Conservation (phyloP, 352 stramenopile genomes). For the Phytophthora litchii region DNA sequence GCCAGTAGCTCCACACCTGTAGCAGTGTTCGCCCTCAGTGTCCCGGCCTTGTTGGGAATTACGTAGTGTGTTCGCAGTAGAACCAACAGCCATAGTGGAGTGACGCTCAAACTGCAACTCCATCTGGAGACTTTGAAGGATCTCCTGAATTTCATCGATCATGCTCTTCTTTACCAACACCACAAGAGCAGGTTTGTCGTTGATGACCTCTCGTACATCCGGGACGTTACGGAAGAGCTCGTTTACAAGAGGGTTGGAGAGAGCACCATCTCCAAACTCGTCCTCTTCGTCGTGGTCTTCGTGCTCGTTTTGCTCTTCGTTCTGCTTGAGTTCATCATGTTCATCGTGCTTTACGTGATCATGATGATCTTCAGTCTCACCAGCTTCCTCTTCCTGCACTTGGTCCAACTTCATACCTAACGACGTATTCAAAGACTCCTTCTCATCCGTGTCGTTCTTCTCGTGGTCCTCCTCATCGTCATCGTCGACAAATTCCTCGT, state of each 20-base stretch:
- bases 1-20: conserved; percentile 56
- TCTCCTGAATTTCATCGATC: conserved; percentile 84
- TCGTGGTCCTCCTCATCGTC: conserved; percentile 20
- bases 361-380: conserved; percentile 18
- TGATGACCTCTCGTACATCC: conserved; percentile 62
- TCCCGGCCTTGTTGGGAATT: conserved; percentile 22
- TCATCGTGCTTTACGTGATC: background rate
- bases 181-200: conserved; percentile 55
- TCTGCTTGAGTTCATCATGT: conserved; percentile 5
- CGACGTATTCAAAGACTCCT: conserved; percentile 25
- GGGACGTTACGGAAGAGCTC: conserved; percentile 49
- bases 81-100: conserved; percentile 64
- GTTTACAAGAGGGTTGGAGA: conserved; percentile 59
- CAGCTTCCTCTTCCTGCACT: conserved; percentile 31
- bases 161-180: conserved; percentile 76
- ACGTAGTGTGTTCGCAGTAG: conserved; percentile 23
- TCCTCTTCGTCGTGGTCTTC: conserved; percentile 14
- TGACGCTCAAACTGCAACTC: conserved; percentile 80
- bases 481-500: conserved; percentile 36
- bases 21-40: conserved; percentile 45
- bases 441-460: conserved; percentile 10
- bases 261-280: conserved; percentile 33
- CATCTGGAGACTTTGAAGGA: conserved; percentile 79
- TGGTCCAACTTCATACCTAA: conserved; percentile 26
- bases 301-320: conserved; percentile 1